A percentile compares a stretch with the other conserved stretches of the same genome.
Conservation (phyloP, 345 rosid species). For the Tarenaya hassleriana region DNA sequence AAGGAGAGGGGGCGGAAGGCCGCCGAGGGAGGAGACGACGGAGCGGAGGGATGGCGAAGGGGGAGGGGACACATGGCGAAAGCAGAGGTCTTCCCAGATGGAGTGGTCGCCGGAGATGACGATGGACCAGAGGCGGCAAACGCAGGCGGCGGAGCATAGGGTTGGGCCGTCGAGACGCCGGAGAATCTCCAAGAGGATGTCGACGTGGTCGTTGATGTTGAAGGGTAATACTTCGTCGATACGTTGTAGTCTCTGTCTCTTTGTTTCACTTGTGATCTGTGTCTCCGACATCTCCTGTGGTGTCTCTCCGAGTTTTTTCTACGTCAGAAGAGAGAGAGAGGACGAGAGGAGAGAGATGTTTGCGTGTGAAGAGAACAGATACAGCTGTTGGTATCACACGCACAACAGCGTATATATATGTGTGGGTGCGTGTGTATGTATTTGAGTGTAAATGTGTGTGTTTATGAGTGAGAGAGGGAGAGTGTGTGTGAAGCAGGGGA, state of each 20-base stretch:
- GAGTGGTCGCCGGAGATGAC: slow-evolving; percentile 55
- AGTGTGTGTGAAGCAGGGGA: no score
- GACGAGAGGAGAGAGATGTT: background rate
- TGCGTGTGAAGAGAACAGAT: slow-evolving; percentile 18
- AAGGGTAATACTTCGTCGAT: slow-evolving; percentile 29
- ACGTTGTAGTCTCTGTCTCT: slow-evolving; percentile 26
- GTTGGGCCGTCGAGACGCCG: slow-evolving; percentile 78
- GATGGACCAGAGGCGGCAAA: slow-evolving; percentile 82
- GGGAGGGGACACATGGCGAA: slow-evolving; percentile 60
- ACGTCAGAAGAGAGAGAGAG: slow-evolving; percentile 5
- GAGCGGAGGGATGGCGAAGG: slow-evolving; percentile 55
- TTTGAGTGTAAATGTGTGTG: no score
- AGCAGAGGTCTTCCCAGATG: slow-evolving; percentile 88
- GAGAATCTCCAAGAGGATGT: slow-evolving; percentile 70
- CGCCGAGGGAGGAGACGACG: slow-evolving; percentile 83
- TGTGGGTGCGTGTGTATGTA: no score
- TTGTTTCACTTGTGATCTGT: slow-evolving; percentile 18
- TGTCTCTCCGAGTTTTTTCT: background rate
- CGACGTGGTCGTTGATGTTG: slow-evolving; percentile 73
- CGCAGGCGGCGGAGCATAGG: slow-evolving; percentile 75
- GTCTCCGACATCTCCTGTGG: slow-evolving; percentile 24
- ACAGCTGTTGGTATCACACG: slow-evolving; percentile 31
- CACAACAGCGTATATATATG: background rate
- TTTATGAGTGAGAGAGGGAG: no score
- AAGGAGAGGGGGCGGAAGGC: no score